Conservation (phyloP, 352 stramenopile genomes). For the Phytophthora cactorum region DNA sequence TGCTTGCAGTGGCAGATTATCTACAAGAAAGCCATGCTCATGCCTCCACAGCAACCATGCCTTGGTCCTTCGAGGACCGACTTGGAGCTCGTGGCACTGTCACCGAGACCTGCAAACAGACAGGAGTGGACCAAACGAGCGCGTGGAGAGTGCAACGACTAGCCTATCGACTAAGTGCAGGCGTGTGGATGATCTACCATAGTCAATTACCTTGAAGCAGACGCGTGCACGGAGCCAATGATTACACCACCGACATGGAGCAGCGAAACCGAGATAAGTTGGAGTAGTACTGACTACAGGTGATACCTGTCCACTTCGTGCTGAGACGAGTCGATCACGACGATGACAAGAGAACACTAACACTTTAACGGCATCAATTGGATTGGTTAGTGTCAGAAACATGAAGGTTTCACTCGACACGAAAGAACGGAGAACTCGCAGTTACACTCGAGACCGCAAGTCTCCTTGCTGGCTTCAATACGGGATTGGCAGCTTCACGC, state of each 20-base stretch:
- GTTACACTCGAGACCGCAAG: constrained; percentile 15
- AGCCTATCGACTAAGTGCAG: constrained; percentile 15
- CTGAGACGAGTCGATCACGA: constrained; percentile 8
- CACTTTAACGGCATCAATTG: not conserved
- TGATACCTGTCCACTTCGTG: constrained; percentile 18
- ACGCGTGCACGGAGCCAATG: constrained; percentile 27
- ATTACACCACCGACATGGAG: constrained; percentile 11
- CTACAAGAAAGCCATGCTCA: not conserved
- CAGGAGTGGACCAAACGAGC: constrained; percentile 7
- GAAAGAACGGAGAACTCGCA: not conserved
- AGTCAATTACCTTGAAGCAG: constrained; percentile 20
- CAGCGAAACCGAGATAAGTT: constrained; percentile 22
- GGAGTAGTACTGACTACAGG: constrained; percentile 25
- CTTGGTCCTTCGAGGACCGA: not conserved
- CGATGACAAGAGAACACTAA: not conserved
- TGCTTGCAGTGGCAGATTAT: not conserved
- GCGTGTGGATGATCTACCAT: constrained; percentile 10
- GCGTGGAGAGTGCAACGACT: constrained; percentile 1
- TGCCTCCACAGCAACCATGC: constrained; percentile 1
- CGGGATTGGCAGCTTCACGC: constrained; percentile 54
- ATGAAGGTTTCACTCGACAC: constrained; percentile 6
- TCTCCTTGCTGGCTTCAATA: constrained; percentile 34
- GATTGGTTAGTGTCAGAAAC: not conserved
- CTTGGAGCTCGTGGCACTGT: not conserved
- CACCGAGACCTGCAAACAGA: constrained; percentile 1